Base-by-base conservation (phyloP, 2,329 filamentous ascomycete genomes). In the Neocucurbitaria cava region DNA sequence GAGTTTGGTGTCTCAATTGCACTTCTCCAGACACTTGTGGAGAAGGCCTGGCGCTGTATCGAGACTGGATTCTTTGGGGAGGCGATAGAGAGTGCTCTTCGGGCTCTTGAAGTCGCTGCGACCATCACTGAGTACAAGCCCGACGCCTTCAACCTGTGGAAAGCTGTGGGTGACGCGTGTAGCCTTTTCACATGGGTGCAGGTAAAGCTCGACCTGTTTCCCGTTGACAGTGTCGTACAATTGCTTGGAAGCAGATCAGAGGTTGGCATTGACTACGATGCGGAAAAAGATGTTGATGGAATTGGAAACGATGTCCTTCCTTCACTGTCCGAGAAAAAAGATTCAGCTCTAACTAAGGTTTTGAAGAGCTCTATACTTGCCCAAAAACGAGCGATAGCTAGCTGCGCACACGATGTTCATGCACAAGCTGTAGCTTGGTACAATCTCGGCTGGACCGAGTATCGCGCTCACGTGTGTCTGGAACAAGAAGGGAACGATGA, bases 361-460 rank as follows among this genome's bases (percentile, higher is more conserved):
- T 75, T 96, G 0, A 84, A 90, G 56, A 86, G 89, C 13, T 85
- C 89, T 0, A 90, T 98, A 24, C 79, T 98, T 17, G 90, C 91
- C 5, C 91, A 96, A 74, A 99, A 98, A 74, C 86, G 91, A 59
- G 92, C 92, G 7, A 87, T 98, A 13, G 79, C 89, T 63, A 84
- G 87, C 35, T 89, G 89, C 15, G 79, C 87, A 0, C 81, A 87
- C 54, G 93, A 99, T 69, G 73, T 86, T 7, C 91, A 97, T 72
- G 93, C 94, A 3, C 93, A 96, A 76, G 91, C 95, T 1, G 91
- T 98, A n/a, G 91, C 93, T 0, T 95, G 94, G 83, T 99, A 96
- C 77, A 99, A 99, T 68, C 81, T 99, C 17, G 95, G 95, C 38
- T 98, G 93, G 91, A 90, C 91, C 1, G 95, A 99, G 73, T 87